phyloP scores from a whole-genome alignment of 2,329 filamentous ascomycete genomes.

The Dothistroma pini region DNA sequence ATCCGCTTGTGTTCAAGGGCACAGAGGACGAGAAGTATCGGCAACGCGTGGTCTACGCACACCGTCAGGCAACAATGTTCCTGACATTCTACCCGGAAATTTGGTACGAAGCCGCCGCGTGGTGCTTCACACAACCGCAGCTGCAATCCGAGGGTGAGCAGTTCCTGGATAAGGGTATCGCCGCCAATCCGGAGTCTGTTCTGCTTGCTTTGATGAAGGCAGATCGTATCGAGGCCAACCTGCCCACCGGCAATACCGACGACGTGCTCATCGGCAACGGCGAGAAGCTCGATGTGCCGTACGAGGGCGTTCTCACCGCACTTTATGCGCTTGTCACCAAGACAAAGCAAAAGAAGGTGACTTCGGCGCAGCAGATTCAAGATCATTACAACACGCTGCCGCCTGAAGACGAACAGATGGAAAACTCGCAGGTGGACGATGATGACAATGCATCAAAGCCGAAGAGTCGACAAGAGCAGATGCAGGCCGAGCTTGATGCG shows the following conservation, averaged over 20 bases:
- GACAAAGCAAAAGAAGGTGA: constrained; percentile 61
- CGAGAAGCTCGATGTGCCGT: constrained; percentile 74
- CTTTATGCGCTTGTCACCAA: constrained; percentile 84
- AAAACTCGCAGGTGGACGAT: constrained; percentile 49
- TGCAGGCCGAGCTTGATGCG: constrained; percentile 54
- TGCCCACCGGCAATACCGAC: constrained; percentile 64
- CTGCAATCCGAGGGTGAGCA: constrained; percentile 60
- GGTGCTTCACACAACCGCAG: constrained; percentile 75
- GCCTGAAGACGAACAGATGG: constrained; percentile 37
- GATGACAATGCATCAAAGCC: constrained; percentile 47
- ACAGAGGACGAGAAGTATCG: constrained; percentile 75
- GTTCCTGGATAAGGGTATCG: constrained; percentile 76
- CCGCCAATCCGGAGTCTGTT: constrained; percentile 90
- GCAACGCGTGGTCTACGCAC: constrained; percentile 79
- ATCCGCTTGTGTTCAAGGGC: constrained; percentile 78
- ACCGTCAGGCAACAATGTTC: constrained; percentile 90
- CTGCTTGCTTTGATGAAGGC: constrained; percentile 85
- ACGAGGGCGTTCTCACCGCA: constrained; percentile 75
- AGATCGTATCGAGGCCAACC: constrained; percentile 77
- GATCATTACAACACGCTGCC: constrained; percentile 50
- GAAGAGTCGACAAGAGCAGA: constrained; percentile 50
- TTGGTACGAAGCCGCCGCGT: constrained; percentile 93
- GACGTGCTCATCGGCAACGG: constrained; percentile 65
- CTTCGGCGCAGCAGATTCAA: constrained; percentile 54
- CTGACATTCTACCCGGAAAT: constrained; percentile 92